These are phyloP conservation scores for Exophiala lecanii-corni DNA, from an alignment of 2,329 filamentous ascomycete species.

Conservation along the genomic window DNA sequence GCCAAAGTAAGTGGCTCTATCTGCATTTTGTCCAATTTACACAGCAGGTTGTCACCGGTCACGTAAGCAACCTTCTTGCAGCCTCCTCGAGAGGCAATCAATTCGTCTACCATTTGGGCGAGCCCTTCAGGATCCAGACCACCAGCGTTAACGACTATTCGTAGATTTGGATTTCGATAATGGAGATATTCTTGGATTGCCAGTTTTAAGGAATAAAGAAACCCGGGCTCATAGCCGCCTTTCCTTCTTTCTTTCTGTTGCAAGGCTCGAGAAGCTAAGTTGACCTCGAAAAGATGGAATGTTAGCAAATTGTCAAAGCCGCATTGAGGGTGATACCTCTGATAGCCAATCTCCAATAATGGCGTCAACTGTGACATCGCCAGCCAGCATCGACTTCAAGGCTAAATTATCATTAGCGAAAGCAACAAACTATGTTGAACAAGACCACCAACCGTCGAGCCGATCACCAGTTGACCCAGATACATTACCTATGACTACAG, in stretches of 20 bases:
- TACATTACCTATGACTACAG: not conserved
- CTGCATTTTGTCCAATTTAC: not conserved
- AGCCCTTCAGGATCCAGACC: constrained; percentile 11
- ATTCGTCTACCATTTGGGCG: constrained; percentile 5
- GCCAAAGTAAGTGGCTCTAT: constrained; percentile 2
- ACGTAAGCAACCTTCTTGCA: constrained; percentile 9
- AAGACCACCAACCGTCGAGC: not conserved
- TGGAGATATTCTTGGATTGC: constrained; percentile 3
- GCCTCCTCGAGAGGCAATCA: constrained; percentile 1
- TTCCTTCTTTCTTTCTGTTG: constrained; percentile 9
- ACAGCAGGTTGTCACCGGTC: constrained; percentile 16
- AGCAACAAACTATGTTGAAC: too few relatives aligned
- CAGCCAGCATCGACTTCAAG: constrained; percentile 1
- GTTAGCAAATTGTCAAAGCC: too few relatives aligned
- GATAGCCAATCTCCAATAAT: constrained; percentile 35
- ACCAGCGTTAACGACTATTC: constrained; percentile 18
- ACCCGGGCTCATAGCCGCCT: constrained; percentile 7
- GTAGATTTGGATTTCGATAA: constrained; percentile 2
- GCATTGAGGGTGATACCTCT: too few relatives aligned
- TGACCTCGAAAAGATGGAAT: constrained; percentile 1
- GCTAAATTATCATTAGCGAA: too few relatives aligned
- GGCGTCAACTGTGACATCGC: not conserved
- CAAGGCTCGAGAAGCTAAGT: constrained; percentile 1
- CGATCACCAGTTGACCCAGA: constrained; percentile 2
- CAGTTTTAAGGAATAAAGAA: constrained; percentile 3